Conservation (phyloP, 2,329 filamentous ascomycete species). For the Alternaria panax region DNA sequence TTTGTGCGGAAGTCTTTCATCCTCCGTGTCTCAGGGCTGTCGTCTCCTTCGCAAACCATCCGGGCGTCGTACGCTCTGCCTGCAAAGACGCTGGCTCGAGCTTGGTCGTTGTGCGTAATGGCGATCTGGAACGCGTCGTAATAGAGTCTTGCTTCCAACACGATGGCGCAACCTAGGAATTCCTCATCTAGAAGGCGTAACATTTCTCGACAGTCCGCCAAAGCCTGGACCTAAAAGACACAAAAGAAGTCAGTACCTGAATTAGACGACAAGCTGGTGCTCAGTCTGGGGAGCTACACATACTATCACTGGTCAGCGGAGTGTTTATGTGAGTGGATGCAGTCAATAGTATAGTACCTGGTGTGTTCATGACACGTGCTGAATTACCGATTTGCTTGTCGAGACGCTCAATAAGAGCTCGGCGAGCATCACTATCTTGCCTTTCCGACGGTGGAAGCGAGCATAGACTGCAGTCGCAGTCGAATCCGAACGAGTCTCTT, state of each 20-base stretch:
- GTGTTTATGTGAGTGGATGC: too few species aligned
- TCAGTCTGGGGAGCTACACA: too few species aligned
- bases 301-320: too few species aligned
- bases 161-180: too few species aligned
- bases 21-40: constrained; percentile 33
- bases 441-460: constrained; percentile 44
- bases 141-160: constrained; percentile 12
- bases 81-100: constrained; percentile 41
- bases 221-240: too few species aligned
- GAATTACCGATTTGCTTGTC: constrained; percentile 36
- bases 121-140: constrained; percentile 36
- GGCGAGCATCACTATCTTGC: constrained; percentile 41
- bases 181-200: too few species aligned
- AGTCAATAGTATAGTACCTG: too few species aligned
- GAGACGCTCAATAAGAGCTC: constrained; percentile 28
- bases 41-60: constrained; percentile 19
- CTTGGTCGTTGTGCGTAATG: constrained; percentile 43
- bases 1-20: constrained; percentile 17
- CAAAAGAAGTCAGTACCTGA: too few species aligned
- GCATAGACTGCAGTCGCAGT: constrained; percentile 49
- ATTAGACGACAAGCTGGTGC: too few species aligned
- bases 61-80: constrained; percentile 27
- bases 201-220: too few species aligned
- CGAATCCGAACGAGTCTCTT: constrained; percentile 43
- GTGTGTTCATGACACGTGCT: too few species aligned